These are phyloP conservation scores for Epichloe uncinata DNA, from an alignment of 2,329 filamentous ascomycete genomes.

Conservation along the genomic window DNA sequence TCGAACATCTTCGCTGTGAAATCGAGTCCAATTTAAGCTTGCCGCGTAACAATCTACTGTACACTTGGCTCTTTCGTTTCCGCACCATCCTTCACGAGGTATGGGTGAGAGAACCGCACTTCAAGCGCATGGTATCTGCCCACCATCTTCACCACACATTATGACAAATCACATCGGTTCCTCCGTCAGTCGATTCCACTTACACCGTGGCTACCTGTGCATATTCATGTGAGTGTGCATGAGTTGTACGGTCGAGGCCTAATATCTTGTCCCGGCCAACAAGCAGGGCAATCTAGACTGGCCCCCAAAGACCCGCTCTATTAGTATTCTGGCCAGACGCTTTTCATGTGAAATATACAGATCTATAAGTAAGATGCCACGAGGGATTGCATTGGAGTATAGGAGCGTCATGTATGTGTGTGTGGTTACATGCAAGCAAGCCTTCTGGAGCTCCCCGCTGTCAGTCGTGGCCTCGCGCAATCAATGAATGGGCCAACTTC, in stretches of 20 bases:
- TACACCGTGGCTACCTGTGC: slow-evolving; percentile 2
- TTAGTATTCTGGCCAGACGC: not conserved
- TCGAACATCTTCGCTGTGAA: not conserved
- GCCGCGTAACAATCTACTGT: not conserved
- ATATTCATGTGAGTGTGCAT: slow-evolving; percentile 3
- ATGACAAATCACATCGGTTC: slow-evolving; percentile 3
- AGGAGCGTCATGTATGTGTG: not conserved
- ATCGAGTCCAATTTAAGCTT: not conserved
- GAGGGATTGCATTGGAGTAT: not conserved
- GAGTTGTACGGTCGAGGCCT: slow-evolving; percentile 3
- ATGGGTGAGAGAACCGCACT: not conserved
- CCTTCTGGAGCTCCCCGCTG: not conserved
- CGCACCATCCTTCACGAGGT: not conserved
- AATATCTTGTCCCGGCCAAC: not conserved
- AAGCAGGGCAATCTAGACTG: not conserved
- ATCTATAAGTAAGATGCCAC: not conserved
- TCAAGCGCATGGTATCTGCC: not conserved
- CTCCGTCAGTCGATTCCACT: not conserved
- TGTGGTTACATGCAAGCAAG: slow-evolving; percentile 3
- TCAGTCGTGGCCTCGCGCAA: not conserved
- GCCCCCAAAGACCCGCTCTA: not conserved
- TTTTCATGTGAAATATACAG: not conserved
- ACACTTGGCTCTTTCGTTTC: not conserved
- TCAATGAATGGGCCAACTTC: not conserved
- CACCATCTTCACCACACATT: not conserved